Percentiles rank a stretch among this genome's conserved stretches.
These are phyloP conservation scores for Rhododendron henanense DNA, from an alignment of 148 eudicot species.

Conservation along the genomic window DNA sequence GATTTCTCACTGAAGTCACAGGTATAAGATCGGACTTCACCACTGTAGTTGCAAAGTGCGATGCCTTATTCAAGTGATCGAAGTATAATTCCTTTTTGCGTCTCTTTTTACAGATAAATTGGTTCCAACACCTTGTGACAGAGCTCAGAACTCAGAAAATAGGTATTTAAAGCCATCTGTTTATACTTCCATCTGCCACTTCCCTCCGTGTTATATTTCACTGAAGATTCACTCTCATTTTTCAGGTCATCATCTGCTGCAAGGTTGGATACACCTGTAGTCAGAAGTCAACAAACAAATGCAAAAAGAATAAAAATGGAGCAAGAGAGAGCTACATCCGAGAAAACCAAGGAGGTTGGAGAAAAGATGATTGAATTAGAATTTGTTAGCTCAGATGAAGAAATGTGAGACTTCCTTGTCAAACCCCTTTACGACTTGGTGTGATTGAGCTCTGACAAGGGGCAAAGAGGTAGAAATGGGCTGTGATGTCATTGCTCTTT, in stretches of 20 bases:
- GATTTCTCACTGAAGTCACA: slow-evolving; percentile 83
- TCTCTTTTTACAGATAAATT: slow-evolving; percentile 33
- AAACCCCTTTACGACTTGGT: background rate
- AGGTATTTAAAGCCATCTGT: slow-evolving; percentile 33
- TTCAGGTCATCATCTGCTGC: slow-evolving; percentile 31
- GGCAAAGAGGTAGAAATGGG: too few species aligned
- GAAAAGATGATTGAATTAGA: slow-evolving; percentile 82
- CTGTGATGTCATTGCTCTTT: background rate
- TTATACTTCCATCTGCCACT: background rate
- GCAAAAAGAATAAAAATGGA: slow-evolving; percentile 58
- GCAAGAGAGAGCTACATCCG: slow-evolving; percentile 26
- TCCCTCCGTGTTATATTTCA: background rate
- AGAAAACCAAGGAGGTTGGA: slow-evolving; percentile 31
- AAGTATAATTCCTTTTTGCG: background rate
- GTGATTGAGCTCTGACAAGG: background rate
- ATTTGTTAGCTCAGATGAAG: slow-evolving; percentile 81
- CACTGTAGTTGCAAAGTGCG: background rate
- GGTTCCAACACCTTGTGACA: slow-evolving; percentile 31
- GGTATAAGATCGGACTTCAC: slow-evolving; percentile 35
- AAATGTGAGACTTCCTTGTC: slow-evolving; percentile 24
- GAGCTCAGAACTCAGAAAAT: slow-evolving; percentile 33
- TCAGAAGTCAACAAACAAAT: slow-evolving; percentile 36
- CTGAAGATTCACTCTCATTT: background rate
- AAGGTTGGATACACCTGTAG: slow-evolving; percentile 26
- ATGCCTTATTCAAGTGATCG: background rate